Evolutionary conservation across 2,329 filamentous ascomycete species (phyloP), one percentile per base, ranked within the genome.

Genomic region (Dendryphion nanum): DNA sequence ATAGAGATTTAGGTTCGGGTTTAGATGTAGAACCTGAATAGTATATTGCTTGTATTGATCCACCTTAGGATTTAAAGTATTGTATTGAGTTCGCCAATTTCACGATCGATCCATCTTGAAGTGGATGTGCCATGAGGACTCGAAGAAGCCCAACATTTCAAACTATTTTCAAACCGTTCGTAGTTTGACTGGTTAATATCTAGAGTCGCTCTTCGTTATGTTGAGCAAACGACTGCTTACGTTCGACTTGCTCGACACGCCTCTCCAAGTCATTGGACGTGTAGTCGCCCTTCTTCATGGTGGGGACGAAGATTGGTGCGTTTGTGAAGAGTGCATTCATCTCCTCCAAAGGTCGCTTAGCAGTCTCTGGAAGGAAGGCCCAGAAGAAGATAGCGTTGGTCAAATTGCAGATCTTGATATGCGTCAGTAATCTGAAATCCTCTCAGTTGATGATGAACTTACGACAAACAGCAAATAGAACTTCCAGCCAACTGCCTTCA

Each of bases 331-430:
- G 68, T 40, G 77, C 75, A 48, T 82, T 79, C 81, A 84, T 84
- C 64, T 84, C 81, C 53, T 86, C 83, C 1, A 86, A 71, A 1
- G 82, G 77, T 13, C 80, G 68, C 48, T 75, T 77, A 37, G 75
- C 75, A 0, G 83, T 86, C 65, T 86, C 83, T 0, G 83, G 83
- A 28, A 85, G 70, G 34, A 86, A 63, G 2, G 75, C 70, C 73
- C 79, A 86, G 70, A 86, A 86, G 68, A 82, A 83, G 19, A 83
- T 18, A 0, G 79, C 79, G 47, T 83, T 83, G 18, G 79, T 82
- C 52, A 84, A 78, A 59, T 86, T 86, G 61, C 82, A 84, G 20
- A 85, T 66, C 32, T 37, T 18, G 12, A 16, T 23, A 31, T 4
- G 14, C 18, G 21, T 33, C 28, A 20, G 34, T 18, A 17, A n/a